phyloP scores from a whole-genome alignment of 2,329 filamentous ascomycete genomes.

The Aspergillus sp. region DNA sequence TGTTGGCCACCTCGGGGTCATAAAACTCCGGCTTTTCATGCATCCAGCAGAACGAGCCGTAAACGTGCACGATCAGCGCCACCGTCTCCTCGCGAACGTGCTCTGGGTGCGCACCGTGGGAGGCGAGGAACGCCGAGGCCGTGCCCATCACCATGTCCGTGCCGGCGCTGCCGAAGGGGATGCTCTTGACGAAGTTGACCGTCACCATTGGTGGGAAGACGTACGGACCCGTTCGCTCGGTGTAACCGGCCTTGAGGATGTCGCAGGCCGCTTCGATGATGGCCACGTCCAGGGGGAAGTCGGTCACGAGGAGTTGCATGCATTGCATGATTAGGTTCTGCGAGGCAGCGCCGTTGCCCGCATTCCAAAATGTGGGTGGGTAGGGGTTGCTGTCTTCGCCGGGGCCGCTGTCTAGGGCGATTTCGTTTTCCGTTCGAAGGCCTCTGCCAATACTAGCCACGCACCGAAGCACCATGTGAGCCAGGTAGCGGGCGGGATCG shows the following conservation, averaged over 20 bases:
- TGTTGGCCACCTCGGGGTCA: constrained; percentile 45
- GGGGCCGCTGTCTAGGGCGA: constrained; percentile 34
- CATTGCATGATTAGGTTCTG: constrained; percentile 42
- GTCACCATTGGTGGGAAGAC: constrained; percentile 44
- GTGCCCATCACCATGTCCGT: constrained; percentile 47
- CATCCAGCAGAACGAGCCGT: constrained; percentile 39
- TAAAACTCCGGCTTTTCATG: constrained; percentile 34
- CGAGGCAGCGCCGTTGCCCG: constrained; percentile 28
- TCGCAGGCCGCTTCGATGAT: constrained; percentile 48
- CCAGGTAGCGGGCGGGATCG: constrained; percentile 36
- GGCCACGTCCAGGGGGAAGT: constrained; percentile 40
- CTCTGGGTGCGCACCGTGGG: constrained; percentile 37
- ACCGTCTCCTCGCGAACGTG: constrained; percentile 34
- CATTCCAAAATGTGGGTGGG: constrained; percentile 40
- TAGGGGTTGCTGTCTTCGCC: constrained; percentile 25
- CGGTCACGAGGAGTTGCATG: constrained; percentile 40
- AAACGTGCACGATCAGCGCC: constrained; percentile 39
- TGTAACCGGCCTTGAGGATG: constrained; percentile 47
- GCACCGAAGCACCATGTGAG: constrained; percentile 38
- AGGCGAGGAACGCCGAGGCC: constrained; percentile 47
- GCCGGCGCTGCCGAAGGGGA: constrained; percentile 39
- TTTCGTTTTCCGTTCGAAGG: constrained; percentile 37
- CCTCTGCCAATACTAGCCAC: constrained; percentile 44
- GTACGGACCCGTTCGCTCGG: constrained; percentile 44
- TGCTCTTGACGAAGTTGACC: constrained; percentile 41